Conservation (phyloP, 768 basidiomycete genomes). For the Vararia minispora region DNA sequence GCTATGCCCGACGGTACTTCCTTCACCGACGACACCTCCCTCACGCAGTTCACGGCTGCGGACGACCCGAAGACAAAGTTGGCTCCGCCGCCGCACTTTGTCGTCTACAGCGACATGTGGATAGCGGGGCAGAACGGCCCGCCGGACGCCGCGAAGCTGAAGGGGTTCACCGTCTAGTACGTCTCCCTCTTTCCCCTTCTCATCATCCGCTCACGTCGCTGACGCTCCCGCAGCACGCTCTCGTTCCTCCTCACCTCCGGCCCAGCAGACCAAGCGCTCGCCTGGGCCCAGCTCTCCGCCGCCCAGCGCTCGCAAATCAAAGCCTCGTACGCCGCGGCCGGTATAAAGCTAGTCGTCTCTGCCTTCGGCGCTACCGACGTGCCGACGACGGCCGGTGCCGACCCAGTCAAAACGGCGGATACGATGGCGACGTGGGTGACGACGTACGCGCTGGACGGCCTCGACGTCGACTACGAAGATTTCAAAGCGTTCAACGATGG, state of each 20-base stretch:
- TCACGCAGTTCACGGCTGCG: no score
- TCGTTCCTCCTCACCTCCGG: conserved; percentile 33
- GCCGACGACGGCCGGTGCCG: conserved; percentile 30
- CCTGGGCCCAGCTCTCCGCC: conserved; percentile 31
- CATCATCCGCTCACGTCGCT: neutral
- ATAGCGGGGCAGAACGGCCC: conserved; percentile 27
- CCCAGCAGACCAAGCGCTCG: conserved; percentile 32
- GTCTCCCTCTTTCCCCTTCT: neutral
- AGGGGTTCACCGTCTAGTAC: no score
- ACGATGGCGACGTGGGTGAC: conserved; percentile 35
- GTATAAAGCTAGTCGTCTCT: conserved; percentile 50
- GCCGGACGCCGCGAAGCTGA: conserved; percentile 22
- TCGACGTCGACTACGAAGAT: conserved; percentile 53
- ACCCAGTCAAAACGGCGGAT: conserved; percentile 29
- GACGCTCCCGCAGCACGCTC: conserved; percentile 27
- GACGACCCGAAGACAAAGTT: neutral
- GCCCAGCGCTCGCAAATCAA: conserved; percentile 31
- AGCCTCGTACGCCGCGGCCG: conserved; percentile 39
- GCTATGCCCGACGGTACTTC: neutral
- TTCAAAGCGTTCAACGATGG: conserved; percentile 47
- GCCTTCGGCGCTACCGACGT: conserved; percentile 37
- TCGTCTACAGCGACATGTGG: conserved; percentile 28
- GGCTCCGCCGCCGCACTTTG: conserved; percentile 26
- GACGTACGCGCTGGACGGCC: conserved; percentile 35
- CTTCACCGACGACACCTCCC: conserved; percentile 1